Evolutionary conservation across 768 basidiomycete genomes (phyloP).

Genomic region (Boletus edulis): DNA sequence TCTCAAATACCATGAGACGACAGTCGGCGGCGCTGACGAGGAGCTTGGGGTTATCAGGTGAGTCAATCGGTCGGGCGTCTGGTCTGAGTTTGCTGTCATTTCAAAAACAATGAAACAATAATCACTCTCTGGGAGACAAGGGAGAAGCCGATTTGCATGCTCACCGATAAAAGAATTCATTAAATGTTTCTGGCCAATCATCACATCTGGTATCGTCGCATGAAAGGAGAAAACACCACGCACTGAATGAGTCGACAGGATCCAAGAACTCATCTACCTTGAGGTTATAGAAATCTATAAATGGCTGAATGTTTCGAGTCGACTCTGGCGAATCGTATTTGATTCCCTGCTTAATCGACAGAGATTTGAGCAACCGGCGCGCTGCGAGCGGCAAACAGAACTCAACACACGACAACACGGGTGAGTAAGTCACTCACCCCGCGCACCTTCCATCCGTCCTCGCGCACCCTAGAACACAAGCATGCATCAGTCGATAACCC

Average conservation of each 20-base stretch:
- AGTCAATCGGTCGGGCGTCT: conserved; percentile 71
- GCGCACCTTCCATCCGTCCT: conserved; percentile 82
- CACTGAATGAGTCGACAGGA: conserved; percentile 81
- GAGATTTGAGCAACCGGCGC: conserved; percentile 72
- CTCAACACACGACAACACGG: neutral
- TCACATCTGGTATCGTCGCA: neutral
- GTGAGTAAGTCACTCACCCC: conserved; percentile 50
- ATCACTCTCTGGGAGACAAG: neutral
- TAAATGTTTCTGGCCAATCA: conserved; percentile 71
- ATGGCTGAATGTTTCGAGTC: conserved; percentile 76
- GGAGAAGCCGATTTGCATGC: neutral
- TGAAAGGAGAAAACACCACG: conserved; percentile 25
- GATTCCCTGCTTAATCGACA: conserved; percentile 90
- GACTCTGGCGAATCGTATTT: conserved; percentile 91
- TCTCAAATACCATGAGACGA: conserved; percentile 92
- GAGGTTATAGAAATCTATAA: conserved; percentile 88
- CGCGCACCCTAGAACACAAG: conserved; percentile 59
- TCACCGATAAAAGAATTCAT: conserved; percentile 84
- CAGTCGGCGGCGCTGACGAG: conserved; percentile 93
- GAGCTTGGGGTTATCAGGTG: conserved; percentile 69
- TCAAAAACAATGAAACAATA: neutral
- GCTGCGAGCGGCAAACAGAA: conserved; percentile 48
- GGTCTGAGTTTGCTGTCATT: conserved; percentile 76
- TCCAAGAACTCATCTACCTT: conserved; percentile 80
- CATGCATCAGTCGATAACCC: neutral